Evolutionary conservation across 1,139 yeast genomes (phyloP).

Genomic region (Sugiyamaella paludigena): DNA sequence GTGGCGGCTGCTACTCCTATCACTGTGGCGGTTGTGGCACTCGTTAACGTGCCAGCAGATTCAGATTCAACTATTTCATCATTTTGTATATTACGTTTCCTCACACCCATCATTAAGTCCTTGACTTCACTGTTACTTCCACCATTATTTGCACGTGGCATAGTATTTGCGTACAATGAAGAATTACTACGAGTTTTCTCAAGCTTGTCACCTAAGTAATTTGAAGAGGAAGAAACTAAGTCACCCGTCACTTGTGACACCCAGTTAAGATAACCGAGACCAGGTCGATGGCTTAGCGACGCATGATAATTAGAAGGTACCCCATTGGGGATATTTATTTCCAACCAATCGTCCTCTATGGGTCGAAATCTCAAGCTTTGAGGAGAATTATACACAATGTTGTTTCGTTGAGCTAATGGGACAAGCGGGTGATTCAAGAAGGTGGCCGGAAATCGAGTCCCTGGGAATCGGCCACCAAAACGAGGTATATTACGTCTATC

Average conservation of each 20-base stretch:
- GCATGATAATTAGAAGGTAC: conserved; percentile 14
- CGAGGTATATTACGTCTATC: not conserved
- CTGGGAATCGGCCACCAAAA: not conserved
- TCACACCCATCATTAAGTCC: no score
- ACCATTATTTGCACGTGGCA: no score
- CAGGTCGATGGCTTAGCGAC: conserved; percentile 12
- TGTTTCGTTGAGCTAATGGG: conserved; percentile 28
- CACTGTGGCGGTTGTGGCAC: no score
- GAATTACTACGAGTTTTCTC: conserved; percentile 4
- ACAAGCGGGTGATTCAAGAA: conserved; percentile 26
- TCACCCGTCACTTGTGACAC: conserved; percentile 28
- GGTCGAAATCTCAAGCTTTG: conserved; percentile 27
- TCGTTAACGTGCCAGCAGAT: no score
- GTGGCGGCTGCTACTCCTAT: not conserved
- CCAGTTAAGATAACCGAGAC: conserved; percentile 22
- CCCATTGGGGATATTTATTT: conserved; percentile 18
- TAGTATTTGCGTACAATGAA: no score
- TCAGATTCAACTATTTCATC: no score
- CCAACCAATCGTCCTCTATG: conserved; percentile 34
- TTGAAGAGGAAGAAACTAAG: conserved; percentile 26
- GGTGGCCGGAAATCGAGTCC: conserved; percentile 7
- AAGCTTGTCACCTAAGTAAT: conserved; percentile 22
- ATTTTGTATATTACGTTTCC: no score
- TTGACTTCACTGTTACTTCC: no score
- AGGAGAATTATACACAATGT: conserved; percentile 19